Conservation (phyloP, 495 filamentous ascomycete genomes). For the Penicillium lagena region DNA sequence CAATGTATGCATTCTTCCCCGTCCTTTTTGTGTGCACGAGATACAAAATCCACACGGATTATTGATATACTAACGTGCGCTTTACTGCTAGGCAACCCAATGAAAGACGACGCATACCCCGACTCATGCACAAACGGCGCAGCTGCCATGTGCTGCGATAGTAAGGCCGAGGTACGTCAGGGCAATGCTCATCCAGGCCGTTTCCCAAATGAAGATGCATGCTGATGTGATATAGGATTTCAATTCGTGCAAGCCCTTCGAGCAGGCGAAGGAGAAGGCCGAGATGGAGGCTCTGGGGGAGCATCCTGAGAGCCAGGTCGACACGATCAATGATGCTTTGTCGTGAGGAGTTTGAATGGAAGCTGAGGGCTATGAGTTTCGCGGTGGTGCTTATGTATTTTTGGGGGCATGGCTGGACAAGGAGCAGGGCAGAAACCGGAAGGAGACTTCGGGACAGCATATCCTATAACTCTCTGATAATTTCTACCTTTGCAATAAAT, state of each 20-base stretch:
- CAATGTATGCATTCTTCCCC: conserved; percentile 18
- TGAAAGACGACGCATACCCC: conserved; percentile 10
- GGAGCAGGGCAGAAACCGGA: no score
- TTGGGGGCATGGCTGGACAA: no score
- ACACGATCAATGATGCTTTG: conserved; percentile 14
- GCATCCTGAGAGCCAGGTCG: conserved; percentile 1
- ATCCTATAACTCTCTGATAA: no score
- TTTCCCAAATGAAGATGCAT: no score
- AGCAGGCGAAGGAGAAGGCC: conserved; percentile 16
- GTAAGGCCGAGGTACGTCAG: conserved; percentile 8
- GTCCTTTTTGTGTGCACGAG: background rate
- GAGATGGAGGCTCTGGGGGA: conserved; percentile 6
- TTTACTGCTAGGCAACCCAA: conserved; percentile 10
- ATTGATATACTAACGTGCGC: background rate
- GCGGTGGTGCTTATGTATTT: no score
- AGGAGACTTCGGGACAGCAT: no score
- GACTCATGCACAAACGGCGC: conserved; percentile 13
- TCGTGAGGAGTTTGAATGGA: conserved; percentile 1
- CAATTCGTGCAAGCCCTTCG: conserved; percentile 19
- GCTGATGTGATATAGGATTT: background rate
- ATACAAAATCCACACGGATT: background rate
- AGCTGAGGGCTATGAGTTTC: no score
- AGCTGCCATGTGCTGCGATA: conserved; percentile 27
- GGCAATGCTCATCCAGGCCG: no score
- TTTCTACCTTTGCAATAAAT: no score